A percentile compares a stretch with the other conserved stretches of the same genome.
Conservation (phyloP, 441 rosid genomes). For the Syzygium syzygioides region DNA sequence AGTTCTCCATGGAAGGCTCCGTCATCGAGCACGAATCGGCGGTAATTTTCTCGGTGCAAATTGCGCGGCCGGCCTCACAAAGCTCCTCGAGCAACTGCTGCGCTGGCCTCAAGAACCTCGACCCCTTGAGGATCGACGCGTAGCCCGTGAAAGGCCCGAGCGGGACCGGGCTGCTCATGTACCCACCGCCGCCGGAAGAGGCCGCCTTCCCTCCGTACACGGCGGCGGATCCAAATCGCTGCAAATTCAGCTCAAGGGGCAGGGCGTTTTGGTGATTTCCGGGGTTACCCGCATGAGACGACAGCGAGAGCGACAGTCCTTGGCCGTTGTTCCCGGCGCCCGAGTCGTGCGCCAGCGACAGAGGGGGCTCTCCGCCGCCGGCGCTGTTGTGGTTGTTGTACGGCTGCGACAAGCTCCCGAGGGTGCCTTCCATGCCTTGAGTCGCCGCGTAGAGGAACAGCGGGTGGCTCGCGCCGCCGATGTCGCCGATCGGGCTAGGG, state of each 20-base stretch:
- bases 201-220: conserved; percentile 23
- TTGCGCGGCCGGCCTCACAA: conserved; percentile 53
- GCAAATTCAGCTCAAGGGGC: conserved; percentile 50
- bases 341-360: conserved; percentile 10
- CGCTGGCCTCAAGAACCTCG: conserved; percentile 82
- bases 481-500: conserved; percentile 44
- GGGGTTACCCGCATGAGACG: conserved; percentile 31
- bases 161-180: conserved; percentile 34
- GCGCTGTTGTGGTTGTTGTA: conserved; percentile 9
- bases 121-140: conserved; percentile 68
- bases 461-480: conserved; percentile 7
- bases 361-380: conserved; percentile 11
- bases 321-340: conserved; percentile 13
- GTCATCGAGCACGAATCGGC: conserved; percentile 41
- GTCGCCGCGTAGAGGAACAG: conserved; percentile 30
- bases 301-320: conserved; percentile 52
- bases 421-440: conserved; percentile 29
- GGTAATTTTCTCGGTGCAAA: conserved; percentile 35
- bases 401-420: conserved; percentile 37
- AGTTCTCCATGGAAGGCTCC: conserved; percentile 43
- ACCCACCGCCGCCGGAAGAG: conserved; percentile 24
- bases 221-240: conserved; percentile 30
- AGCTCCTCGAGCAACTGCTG: conserved; percentile 77
- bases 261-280: conserved; percentile 22
- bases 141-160: conserved; percentile 81